phyloP scores from a whole-genome alignment of 108 stramenopile genomes.

The Discostella pseudostelligera region DNA sequence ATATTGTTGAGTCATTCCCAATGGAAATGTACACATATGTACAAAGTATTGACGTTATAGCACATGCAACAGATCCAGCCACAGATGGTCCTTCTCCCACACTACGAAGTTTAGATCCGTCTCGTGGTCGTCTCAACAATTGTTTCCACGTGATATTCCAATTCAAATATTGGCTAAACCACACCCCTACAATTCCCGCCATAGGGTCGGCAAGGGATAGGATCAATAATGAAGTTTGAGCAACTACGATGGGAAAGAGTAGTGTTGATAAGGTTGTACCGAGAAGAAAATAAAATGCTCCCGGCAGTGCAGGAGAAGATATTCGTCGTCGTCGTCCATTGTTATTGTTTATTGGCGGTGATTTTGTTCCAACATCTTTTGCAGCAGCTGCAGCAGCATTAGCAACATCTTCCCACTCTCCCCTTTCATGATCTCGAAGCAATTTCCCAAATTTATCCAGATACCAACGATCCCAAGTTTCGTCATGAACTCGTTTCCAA shows the following conservation, averaged over 20 bases:
- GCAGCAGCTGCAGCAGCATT: not conserved
- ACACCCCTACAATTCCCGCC: slow-evolving; percentile 32
- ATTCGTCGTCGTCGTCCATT: slow-evolving; percentile 14
- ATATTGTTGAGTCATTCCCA: not conserved
- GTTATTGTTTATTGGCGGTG: not conserved
- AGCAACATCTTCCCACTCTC: slow-evolving; percentile 31
- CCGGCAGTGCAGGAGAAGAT: slow-evolving; percentile 26
- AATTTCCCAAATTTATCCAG: slow-evolving; percentile 32
- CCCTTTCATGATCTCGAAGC: slow-evolving; percentile 33
- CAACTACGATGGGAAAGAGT: slow-evolving; percentile 14
- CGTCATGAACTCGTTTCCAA: slow-evolving; percentile 15
- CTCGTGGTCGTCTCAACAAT: not conserved
- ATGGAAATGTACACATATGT: slow-evolving; percentile 36
- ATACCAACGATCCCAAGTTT: slow-evolving; percentile 36
- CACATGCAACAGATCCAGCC: slow-evolving; percentile 38
- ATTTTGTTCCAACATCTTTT: not conserved
- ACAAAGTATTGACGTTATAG: slow-evolving; percentile 20
- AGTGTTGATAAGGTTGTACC: slow-evolving; percentile 17
- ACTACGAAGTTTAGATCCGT: not conserved
- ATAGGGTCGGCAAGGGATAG: slow-evolving; percentile 40
- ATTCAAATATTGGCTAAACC: slow-evolving; percentile 7
- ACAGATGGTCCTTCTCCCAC: slow-evolving; percentile 21
- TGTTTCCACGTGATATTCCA: slow-evolving; percentile 31
- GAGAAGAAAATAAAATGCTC: slow-evolving; percentile 49
- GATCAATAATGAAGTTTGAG: slow-evolving; percentile 39